phyloP scores from a whole-genome alignment of 495 filamentous ascomycete species.

The Tirmania nivea region DNA sequence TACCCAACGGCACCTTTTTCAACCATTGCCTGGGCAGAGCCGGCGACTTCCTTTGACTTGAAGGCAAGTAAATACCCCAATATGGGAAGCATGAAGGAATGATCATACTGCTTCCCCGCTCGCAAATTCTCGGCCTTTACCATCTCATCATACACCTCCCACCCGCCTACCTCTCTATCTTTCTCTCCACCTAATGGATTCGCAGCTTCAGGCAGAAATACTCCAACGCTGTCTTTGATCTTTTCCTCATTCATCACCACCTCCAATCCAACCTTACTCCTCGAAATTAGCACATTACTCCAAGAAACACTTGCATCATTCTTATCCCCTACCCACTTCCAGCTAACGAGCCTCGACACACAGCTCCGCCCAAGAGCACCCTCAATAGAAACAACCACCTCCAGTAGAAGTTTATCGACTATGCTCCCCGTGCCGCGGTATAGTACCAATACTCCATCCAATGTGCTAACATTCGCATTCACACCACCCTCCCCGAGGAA shows the following conservation, averaged over 20 bases:
- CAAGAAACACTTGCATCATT: background rate
- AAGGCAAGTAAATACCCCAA: constrained; percentile 10
- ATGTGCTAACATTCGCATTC: constrained; percentile 12
- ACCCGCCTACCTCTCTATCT: constrained; percentile 1
- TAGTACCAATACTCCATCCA: constrained; percentile 12
- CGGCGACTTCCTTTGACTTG: constrained; percentile 1
- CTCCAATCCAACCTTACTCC: constrained; percentile 8
- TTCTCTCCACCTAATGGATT: background rate
- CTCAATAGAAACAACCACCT: constrained; percentile 14
- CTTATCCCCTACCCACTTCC: constrained; percentile 8
- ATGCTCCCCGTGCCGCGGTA: constrained; percentile 12
- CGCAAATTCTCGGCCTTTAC: background rate
- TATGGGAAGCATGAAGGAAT: constrained; percentile 12
- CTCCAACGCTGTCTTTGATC: constrained; percentile 10
- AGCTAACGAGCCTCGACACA: constrained; percentile 6
- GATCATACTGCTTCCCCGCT: constrained; percentile 10
- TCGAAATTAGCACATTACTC: constrained; percentile 12
- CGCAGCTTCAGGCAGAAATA: constrained; percentile 4
- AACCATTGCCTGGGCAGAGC: constrained; percentile 8
- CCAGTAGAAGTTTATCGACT: constrained; percentile 10
- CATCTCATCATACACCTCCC: constrained; percentile 4
- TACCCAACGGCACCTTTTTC: constrained; percentile 14
- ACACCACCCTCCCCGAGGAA: background rate
- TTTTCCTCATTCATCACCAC: constrained; percentile 11
- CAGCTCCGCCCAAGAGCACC: constrained; percentile 9